These are phyloP conservation scores for Dacryopinax spathularia DNA, from an alignment of 768 basidiomycete genomes.

Conservation along the genomic window DNA sequence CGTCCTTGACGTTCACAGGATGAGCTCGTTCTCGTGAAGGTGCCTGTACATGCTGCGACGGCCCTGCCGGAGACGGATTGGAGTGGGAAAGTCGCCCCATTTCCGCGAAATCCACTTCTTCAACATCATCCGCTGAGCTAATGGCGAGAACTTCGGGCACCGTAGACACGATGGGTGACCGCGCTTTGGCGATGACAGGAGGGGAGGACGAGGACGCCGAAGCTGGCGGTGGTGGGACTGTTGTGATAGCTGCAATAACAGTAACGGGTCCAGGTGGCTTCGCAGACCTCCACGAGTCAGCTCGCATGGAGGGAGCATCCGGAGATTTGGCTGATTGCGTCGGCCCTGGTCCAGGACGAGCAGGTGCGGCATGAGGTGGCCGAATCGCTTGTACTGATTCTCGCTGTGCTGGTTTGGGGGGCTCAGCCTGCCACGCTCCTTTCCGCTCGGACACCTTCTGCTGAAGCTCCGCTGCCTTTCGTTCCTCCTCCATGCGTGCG, in stretches of 20 bases:
- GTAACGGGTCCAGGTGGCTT: not conserved
- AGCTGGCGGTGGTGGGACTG: slow-evolving; percentile 8
- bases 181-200: slow-evolving; percentile 12
- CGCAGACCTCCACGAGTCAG: slow-evolving; percentile 48
- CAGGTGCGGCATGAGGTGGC: slow-evolving; percentile 20
- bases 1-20: slow-evolving; percentile 25
- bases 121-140: slow-evolving; percentile 45
- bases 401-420: slow-evolving; percentile 15
- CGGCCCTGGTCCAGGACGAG: slow-evolving; percentile 15
- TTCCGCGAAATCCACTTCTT: slow-evolving; percentile 70
- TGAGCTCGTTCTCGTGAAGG: slow-evolving; percentile 21
- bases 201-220: slow-evolving; percentile 14
- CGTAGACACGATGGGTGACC: slow-evolving; percentile 22
- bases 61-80: slow-evolving; percentile 21
- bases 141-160: slow-evolving; percentile 31
- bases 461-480: slow-evolving; percentile 26
- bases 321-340: slow-evolving; percentile 19
- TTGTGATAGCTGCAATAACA: too few species aligned
- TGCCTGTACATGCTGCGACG: slow-evolving; percentile 14
- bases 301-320: slow-evolving; percentile 18
- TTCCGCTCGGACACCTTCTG: slow-evolving; percentile 33
- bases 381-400: slow-evolving; percentile 25
- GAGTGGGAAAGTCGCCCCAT: slow-evolving; percentile 50
- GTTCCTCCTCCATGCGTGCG: slow-evolving; percentile 26
- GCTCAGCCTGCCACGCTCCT: not conserved